Conservation (phyloP, 2,329 filamentous ascomycete genomes). For the Fonsecaea nubica region DNA sequence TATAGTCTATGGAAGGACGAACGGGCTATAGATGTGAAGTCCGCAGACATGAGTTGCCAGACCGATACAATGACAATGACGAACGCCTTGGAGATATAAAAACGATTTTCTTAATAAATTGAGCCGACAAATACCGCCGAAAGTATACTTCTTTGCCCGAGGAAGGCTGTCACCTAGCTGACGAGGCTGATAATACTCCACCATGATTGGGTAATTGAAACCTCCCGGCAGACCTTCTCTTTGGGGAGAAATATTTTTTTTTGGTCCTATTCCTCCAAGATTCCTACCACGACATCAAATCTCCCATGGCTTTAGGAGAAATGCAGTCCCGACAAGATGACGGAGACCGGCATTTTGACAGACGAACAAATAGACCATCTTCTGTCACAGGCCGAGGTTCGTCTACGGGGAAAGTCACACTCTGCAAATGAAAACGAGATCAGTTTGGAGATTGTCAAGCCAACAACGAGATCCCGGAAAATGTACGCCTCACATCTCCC, state of each 20-base stretch:
- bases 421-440: slow-evolving; percentile 36
- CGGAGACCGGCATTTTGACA: slow-evolving; percentile 31
- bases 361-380: slow-evolving; percentile 70
- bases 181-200: background rate
- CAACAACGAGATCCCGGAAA: slow-evolving; percentile 24
- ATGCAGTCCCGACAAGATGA: background rate
- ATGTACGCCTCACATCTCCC: slow-evolving; percentile 36
- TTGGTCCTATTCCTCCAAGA: background rate
- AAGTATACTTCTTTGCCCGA: no score
- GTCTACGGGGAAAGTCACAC: slow-evolving; percentile 51
- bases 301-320: background rate
- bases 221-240: background rate
- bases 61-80: background rate
- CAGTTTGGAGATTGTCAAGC: slow-evolving; percentile 23
- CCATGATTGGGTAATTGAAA: background rate
- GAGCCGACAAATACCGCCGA: no score
- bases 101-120: no score
- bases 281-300: background rate
- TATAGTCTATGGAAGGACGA: no score
- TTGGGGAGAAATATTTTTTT: background rate
- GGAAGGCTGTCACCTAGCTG: background rate
- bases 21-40: background rate
- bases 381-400: slow-evolving; percentile 67
- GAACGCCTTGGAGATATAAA: background rate
- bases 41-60: background rate